Evolutionary conservation across 73 alveolate genomes (phyloP).

Genomic region (Uronychia binucleata): DNA sequence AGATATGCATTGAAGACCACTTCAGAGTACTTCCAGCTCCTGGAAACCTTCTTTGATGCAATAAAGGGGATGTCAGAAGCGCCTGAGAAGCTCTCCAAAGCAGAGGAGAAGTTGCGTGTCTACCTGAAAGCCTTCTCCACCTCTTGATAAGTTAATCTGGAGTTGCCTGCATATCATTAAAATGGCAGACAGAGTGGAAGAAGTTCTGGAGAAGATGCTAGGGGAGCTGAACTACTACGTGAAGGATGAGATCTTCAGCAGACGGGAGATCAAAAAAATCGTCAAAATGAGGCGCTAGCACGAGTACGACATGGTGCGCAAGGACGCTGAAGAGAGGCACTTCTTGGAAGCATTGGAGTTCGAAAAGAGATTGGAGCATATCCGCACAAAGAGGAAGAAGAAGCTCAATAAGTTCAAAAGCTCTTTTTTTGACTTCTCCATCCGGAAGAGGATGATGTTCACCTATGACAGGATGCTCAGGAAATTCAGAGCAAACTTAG

Average conservation of each 20-base stretch:
- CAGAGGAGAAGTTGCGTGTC: too few relatives aligned
- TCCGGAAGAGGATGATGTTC: slow-evolving; percentile 34
- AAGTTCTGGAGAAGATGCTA: slow-evolving; percentile 39
- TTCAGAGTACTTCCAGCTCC: too few relatives aligned
- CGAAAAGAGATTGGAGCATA: slow-evolving; percentile 37
- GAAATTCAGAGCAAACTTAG: slow-evolving; percentile 33
- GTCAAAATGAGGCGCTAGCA: slow-evolving; percentile 26
- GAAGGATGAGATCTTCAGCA: slow-evolving; percentile 35
- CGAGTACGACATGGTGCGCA: slow-evolving; percentile 44
- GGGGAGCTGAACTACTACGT: slow-evolving; percentile 43
- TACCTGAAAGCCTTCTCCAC: too few relatives aligned
- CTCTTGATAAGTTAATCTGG: too few relatives aligned
- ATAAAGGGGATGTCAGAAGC: too few relatives aligned
- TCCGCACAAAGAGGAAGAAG: slow-evolving; percentile 21
- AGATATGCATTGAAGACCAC: too few relatives aligned
- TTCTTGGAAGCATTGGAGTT: slow-evolving; percentile 33
- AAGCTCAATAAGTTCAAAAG: background rate
- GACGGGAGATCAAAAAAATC: slow-evolving; percentile 37
- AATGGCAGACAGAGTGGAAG: slow-evolving; percentile 62
- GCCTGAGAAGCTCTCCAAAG: too few relatives aligned
- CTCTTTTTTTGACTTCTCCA: slow-evolving; percentile 28
- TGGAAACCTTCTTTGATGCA: too few relatives aligned
- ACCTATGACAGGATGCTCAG: slow-evolving; percentile 33
- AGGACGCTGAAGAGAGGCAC: slow-evolving; percentile 30
- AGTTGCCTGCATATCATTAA: background rate